Conservation (phyloP, 495 filamentous ascomycete species). For the Amniculicola lignicola region DNA sequence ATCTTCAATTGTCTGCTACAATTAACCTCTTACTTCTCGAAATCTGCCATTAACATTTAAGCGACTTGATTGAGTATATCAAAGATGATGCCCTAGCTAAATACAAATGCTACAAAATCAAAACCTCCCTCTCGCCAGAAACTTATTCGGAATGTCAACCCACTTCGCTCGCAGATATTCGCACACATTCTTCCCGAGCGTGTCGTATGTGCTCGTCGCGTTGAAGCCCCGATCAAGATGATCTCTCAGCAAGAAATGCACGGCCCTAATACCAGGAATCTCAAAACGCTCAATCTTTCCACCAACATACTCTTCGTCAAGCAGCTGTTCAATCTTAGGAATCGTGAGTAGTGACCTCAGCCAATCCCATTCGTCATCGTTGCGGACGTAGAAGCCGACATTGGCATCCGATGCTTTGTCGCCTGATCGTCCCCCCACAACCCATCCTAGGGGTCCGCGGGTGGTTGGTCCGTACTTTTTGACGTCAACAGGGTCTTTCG, state of each 20-base stretch:
- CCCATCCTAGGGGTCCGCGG: slow-evolving; percentile 47
- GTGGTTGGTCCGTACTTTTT: slow-evolving; percentile 45
- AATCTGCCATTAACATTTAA: too few relatives aligned
- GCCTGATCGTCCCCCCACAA: slow-evolving; percentile 51
- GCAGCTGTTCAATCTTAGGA: slow-evolving; percentile 40
- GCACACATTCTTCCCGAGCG: slow-evolving; percentile 31
- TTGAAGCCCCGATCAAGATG: slow-evolving; percentile 33
- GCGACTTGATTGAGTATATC: too few relatives aligned
- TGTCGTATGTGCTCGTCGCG: slow-evolving; percentile 30
- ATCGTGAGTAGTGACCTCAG: slow-evolving; percentile 48
- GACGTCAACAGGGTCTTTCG: slow-evolving; percentile 23
- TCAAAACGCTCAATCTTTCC: slow-evolving; percentile 47
- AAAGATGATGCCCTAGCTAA: too few relatives aligned
- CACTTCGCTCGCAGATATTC: slow-evolving; percentile 21
- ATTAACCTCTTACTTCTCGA: too few relatives aligned
- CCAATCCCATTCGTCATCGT: slow-evolving; percentile 52
- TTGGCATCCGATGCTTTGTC: slow-evolving; percentile 53
- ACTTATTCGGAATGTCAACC: slow-evolving; percentile 27
- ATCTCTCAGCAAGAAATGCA: slow-evolving; percentile 35
- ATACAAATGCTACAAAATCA: too few relatives aligned
- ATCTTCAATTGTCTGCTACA: too few relatives aligned
- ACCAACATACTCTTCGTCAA: slow-evolving; percentile 44
- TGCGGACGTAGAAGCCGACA: slow-evolving; percentile 53
- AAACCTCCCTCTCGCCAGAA: slow-evolving; percentile 6
- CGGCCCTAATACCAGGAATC: slow-evolving; percentile 33